Conservation (phyloP, 306 rosid species). For the Medicago truncatula region DNA sequence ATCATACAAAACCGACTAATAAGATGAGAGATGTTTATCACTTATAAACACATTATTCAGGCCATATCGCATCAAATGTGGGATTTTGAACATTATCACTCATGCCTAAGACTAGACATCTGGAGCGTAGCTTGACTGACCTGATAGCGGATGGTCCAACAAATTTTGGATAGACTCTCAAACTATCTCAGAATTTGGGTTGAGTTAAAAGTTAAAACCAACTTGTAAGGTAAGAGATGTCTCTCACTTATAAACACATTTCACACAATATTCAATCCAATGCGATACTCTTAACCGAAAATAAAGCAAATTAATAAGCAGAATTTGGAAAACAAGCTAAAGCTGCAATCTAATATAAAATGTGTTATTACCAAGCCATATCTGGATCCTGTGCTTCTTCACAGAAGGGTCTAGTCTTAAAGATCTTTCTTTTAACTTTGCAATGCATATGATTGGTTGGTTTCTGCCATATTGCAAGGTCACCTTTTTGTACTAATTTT, state of each 20-base stretch:
- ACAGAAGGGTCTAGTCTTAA: slow-evolving; percentile 76
- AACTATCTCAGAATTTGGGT: too few relatives aligned
- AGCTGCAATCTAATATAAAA: too few relatives aligned
- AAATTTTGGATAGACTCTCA: neutral
- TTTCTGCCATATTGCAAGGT: slow-evolving; percentile 96
- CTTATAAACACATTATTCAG: neutral
- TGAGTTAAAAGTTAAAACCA: neutral
- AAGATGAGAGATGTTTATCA: too few relatives aligned
- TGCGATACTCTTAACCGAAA: neutral
- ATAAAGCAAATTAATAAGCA: neutral
- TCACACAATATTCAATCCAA: neutral
- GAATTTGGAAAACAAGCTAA: too few relatives aligned
- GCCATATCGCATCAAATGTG: neutral
- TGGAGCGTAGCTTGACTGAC: neutral
- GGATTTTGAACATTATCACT: neutral
- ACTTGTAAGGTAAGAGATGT: neutral
- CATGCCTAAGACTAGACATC: neutral
- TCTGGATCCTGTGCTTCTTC: slow-evolving; percentile 68
- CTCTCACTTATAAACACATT: neutral
- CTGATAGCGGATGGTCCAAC: neutral
- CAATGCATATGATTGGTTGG: slow-evolving; percentile 88
- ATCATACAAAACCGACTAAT: too few relatives aligned
- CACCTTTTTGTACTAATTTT: slow-evolving; percentile 68
- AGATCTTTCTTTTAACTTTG: slow-evolving; percentile 57
- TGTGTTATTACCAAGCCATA: slow-evolving; percentile 73